Percentiles rank a stretch among this genome's conserved stretches.
Evolutionary conservation across 202 grass and related monocot genomes (phyloP).

Genomic region (Schoenoplectus tabernaemontani): DNA sequence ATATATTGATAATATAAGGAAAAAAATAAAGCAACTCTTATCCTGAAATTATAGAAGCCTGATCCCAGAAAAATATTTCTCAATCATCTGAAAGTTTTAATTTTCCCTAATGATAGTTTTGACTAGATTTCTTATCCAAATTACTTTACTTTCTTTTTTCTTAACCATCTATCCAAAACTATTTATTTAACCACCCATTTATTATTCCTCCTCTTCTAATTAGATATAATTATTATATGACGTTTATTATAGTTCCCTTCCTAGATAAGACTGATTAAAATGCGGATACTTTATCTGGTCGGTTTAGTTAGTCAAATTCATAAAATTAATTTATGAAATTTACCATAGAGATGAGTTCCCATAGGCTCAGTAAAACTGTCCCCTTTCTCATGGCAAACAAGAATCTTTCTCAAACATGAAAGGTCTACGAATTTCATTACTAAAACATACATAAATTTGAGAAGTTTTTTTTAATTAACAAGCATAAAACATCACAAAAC

Average conservation of each 20-base stretch:
- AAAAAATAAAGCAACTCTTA: not conserved
- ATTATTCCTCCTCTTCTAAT: not conserved
- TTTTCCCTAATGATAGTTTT: not conserved
- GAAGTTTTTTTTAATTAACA: not conserved
- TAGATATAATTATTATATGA: not conserved
- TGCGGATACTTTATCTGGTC: not conserved
- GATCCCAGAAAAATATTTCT: not conserved
- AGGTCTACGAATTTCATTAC: not conserved
- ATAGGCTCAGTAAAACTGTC: not conserved
- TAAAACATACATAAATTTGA: not conserved
- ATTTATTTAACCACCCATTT: not conserved
- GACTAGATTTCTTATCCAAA: not conserved
- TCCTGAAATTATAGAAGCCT: not conserved
- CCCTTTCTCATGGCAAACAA: not conserved
- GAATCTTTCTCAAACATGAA: not conserved
- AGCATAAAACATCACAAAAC: not conserved
- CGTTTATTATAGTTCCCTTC: not conserved
- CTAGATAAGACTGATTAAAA: not conserved
- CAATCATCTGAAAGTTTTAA: not conserved
- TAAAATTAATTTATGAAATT: not conserved
- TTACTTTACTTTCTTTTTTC: not conserved
- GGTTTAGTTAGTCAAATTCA: not conserved
- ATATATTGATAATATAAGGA: conserved; percentile 15
- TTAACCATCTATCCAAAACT: not conserved
- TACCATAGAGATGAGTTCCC: not conserved